Evolutionary conservation across 2,329 filamentous ascomycete species (phyloP), one percentile per base, ranked within the genome.

Genomic region (Diaporthe destruens): DNA sequence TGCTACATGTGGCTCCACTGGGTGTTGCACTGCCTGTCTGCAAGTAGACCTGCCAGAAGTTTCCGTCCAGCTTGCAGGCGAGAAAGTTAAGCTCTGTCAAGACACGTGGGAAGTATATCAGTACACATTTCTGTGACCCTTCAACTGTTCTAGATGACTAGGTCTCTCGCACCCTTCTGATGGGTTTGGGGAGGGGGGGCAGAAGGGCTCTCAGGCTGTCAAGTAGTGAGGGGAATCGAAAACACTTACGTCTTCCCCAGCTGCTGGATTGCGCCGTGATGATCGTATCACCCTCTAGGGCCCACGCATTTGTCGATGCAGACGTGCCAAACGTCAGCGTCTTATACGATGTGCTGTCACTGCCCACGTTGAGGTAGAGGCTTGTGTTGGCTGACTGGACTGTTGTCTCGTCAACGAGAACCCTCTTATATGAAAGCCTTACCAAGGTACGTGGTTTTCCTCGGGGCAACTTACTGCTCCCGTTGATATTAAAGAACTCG

Each of bases 21-120:
- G 87, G 87, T 47, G 80, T 81, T 51, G 86, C 85, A 63, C 83
- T 86, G 1, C 87, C 86, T 1, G 85, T 88, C 79, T 89, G 87
- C 57, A 89, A 78, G 75, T 84, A 89, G 18, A 88, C 75, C 78
- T 87, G 85, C 79, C 85, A 88, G 65, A 86, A 88, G 7, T 79
- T 77, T 1, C 77, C 80, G 16, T 81, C 80, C 16, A 84, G 78
- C 73, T 82, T 79, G 76, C 87, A 89, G 14, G 81, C 86, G 3
- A 88, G 78, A 77, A 87, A 88, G 75, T 88, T 88, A 67, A 88
- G 80, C 77, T 88, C 82, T 83, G 56, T 32, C 14, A 23, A 59
- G 34, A 59, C 42, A 6, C 14, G 3, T 2, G 9, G 32, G 7
- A 25, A 72, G 18, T 53, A 44, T n/a, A 23, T 68, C 59, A 79